A percentile compares a stretch with the other conserved stretches of the same genome.
These are phyloP conservation scores for Haplographium delicatum DNA, from an alignment of 495 filamentous ascomycete species.

Conservation along the genomic window DNA sequence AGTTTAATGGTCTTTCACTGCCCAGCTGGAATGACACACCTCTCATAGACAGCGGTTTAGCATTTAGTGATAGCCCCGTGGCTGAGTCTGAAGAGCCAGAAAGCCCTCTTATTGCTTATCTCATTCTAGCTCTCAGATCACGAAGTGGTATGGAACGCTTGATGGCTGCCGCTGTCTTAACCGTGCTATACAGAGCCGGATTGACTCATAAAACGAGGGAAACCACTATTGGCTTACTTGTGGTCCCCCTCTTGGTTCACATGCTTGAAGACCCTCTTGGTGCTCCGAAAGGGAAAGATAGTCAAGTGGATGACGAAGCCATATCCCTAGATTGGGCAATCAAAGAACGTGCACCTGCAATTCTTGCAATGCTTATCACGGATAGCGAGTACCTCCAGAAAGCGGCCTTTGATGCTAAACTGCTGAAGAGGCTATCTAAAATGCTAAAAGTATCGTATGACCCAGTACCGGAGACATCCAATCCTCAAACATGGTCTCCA, in stretches of 20 bases:
- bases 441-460: slow-evolving; percentile 67
- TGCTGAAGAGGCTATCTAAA: slow-evolving; percentile 65
- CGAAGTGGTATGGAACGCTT: slow-evolving; percentile 60
- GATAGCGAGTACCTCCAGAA: slow-evolving; percentile 73
- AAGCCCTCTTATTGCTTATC: slow-evolving; percentile 75
- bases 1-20: slow-evolving; percentile 12
- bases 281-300: slow-evolving; percentile 25
- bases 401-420: slow-evolving; percentile 72
- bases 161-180: slow-evolving; percentile 74
- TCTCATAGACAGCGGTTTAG: not conserved
- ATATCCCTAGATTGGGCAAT: slow-evolving; percentile 39
- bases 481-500: slow-evolving; percentile 39
- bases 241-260: slow-evolving; percentile 67
- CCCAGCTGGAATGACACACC: slow-evolving; percentile 19
- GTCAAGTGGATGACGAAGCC: slow-evolving; percentile 30
- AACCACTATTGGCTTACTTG: slow-evolving; percentile 54
- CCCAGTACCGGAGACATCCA: slow-evolving; percentile 34
- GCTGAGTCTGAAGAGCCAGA: slow-evolving; percentile 58
- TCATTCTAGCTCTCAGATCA: slow-evolving; percentile 64
- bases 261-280: slow-evolving; percentile 52
- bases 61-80: not conserved
- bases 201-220: slow-evolving; percentile 60
- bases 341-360: slow-evolving; percentile 64
- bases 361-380: slow-evolving; percentile 72
- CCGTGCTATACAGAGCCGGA: slow-evolving; percentile 66